Conservation (phyloP, 164 flowering plant species). For the Magnolia officinalis region DNA sequence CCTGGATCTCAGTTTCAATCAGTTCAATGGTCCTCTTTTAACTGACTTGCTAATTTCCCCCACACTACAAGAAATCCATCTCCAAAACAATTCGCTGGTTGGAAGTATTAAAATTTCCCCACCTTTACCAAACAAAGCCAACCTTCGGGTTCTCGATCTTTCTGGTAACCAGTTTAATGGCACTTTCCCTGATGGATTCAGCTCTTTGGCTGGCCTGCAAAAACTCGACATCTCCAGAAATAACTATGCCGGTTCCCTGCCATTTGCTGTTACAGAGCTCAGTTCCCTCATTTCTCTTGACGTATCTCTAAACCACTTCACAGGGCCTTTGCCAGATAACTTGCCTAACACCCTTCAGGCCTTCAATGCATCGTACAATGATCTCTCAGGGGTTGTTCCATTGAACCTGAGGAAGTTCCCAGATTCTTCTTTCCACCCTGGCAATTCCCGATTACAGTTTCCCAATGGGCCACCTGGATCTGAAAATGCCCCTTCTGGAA, state of each 20-base stretch:
- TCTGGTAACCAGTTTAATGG: constrained; percentile 68
- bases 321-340: constrained; percentile 74
- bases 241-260: constrained; percentile 75
- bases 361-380: constrained; percentile 85
- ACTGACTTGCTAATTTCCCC: constrained; percentile 47
- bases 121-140: constrained; percentile 32
- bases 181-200: constrained; percentile 62
- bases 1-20: constrained; percentile 82
- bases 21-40: constrained; percentile 55
- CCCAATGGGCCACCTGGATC: constrained; percentile 59
- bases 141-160: constrained; percentile 71
- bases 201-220: constrained; percentile 51
- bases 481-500: constrained; percentile 22
- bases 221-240: constrained; percentile 68
- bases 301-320: constrained; percentile 69
- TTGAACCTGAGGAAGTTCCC: constrained; percentile 72
- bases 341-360: constrained; percentile 49
- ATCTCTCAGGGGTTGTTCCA: constrained; percentile 84
- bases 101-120: constrained; percentile 50
- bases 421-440: constrained; percentile 79
- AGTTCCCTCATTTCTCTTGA: constrained; percentile 55
- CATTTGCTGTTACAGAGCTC: constrained; percentile 54
- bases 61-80: constrained; percentile 73
- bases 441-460: constrained; percentile 52
- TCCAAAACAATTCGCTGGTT: constrained; percentile 49